These are phyloP conservation scores for Pseudopyricularia javanii DNA, from an alignment of 2,329 filamentous ascomycete genomes.

Conservation along the genomic window DNA sequence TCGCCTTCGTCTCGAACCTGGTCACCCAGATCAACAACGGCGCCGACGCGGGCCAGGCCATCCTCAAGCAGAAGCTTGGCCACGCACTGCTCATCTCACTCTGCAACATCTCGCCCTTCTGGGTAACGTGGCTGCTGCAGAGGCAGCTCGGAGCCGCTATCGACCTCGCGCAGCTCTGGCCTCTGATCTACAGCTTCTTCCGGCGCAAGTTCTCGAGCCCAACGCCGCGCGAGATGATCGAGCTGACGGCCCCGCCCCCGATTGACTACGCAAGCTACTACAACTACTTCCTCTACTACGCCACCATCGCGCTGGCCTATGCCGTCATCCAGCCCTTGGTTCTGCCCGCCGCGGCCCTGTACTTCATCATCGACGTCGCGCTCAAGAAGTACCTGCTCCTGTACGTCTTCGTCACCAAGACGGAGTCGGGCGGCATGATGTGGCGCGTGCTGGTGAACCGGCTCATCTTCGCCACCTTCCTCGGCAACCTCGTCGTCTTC, in stretches of 20 bases:
- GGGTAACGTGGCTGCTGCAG: conserved; percentile 88
- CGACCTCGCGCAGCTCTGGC: conserved; percentile 82
- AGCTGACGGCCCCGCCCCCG: conserved; percentile 78
- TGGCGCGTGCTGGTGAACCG: conserved; percentile 85
- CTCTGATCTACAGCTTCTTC: conserved; percentile 73
- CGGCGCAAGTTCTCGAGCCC: conserved; percentile 74
- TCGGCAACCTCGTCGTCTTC: conserved; percentile 69
- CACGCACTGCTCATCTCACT: conserved; percentile 46
- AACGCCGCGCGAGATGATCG: conserved; percentile 82
- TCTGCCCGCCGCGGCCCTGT: conserved; percentile 74
- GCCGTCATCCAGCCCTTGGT: conserved; percentile 77
- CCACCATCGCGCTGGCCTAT: conserved; percentile 79
- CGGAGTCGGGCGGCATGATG: conserved; percentile 83
- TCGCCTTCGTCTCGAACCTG: conserved; percentile 59
- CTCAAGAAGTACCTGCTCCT: conserved; percentile 92
- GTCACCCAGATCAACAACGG: conserved; percentile 27
- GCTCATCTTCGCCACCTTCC: conserved; percentile 68
- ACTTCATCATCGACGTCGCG: conserved; percentile 77
- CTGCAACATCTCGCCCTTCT: conserved; percentile 77
- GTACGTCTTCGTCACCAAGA: conserved; percentile 95
- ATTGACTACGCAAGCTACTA: conserved; percentile 97
- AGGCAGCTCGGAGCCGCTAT: conserved; percentile 88
- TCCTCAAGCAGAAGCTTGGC: conserved; percentile 52
- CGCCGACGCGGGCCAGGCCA: conserved; percentile 54
- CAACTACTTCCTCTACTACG: conserved; percentile 94